Conservation (phyloP, 768 basidiomycete genomes). For the Mycena rebaudengoi region DNA sequence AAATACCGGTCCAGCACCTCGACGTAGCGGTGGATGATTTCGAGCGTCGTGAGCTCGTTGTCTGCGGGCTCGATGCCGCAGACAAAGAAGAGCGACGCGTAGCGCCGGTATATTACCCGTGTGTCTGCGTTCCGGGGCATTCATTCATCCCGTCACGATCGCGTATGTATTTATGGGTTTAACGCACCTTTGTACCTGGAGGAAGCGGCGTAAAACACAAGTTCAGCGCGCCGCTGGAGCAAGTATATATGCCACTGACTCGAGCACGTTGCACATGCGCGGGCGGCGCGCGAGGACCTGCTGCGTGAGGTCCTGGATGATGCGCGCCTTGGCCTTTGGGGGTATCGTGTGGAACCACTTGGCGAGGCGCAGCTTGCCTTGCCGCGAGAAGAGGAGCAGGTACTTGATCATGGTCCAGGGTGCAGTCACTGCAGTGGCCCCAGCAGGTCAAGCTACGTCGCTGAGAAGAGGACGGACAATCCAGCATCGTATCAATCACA, state of each 20-base stretch:
- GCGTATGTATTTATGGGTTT: slow-evolving; percentile 30
- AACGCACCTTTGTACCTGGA: slow-evolving; percentile 79
- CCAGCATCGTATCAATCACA: too few species aligned
- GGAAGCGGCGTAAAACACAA: neutral
- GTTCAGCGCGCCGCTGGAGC: neutral
- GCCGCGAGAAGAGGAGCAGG: slow-evolving; percentile 91
- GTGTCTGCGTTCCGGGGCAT: slow-evolving; percentile 24
- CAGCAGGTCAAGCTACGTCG: too few species aligned
- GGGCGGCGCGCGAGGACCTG: slow-evolving; percentile 88
- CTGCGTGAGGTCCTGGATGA: slow-evolving; percentile 95
- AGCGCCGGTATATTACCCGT: slow-evolving; percentile 94
- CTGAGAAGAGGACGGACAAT: too few species aligned
- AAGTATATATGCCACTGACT: slow-evolving; percentile 39
- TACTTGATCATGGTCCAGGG: slow-evolving; percentile 81
- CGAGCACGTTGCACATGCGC: slow-evolving; percentile 95
- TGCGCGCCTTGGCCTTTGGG: slow-evolving; percentile 85
- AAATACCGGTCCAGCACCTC: slow-evolving; percentile 89
- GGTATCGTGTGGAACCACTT: slow-evolving; percentile 96
- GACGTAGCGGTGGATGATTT: slow-evolving; percentile 94
- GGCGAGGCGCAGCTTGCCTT: slow-evolving; percentile 87
- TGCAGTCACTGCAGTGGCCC: neutral
- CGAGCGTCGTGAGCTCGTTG: slow-evolving; percentile 92
- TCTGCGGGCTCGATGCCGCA: slow-evolving; percentile 84
- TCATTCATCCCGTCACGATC: too few species aligned
- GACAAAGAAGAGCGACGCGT: slow-evolving; percentile 96